Percentiles rank a stretch among this genome's conserved stretches.
These are phyloP conservation scores for Populus nigra DNA, from an alignment of 345 rosid species.

Conservation along the genomic window DNA sequence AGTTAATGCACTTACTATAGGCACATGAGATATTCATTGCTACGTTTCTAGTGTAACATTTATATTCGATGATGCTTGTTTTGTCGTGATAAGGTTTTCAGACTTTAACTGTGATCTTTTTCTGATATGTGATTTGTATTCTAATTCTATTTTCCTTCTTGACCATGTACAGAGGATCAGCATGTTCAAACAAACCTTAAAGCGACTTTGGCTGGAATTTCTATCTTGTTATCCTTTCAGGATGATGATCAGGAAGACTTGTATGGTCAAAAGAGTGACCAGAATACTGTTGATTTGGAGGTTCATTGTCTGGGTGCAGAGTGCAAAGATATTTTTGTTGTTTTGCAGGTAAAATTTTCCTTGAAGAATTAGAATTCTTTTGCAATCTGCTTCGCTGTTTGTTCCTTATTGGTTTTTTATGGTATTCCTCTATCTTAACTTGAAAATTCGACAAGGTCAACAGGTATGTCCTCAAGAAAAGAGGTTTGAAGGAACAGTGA, in stretches of 20 bases:
- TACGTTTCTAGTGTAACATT: no score
- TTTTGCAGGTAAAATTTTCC: slow-evolving; percentile 64
- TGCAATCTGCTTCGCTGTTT: no score
- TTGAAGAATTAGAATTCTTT: slow-evolving; percentile 2
- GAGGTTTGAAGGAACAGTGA: slow-evolving; percentile 66
- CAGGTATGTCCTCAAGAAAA: slow-evolving; percentile 75
- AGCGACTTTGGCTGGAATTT: slow-evolving; percentile 63
- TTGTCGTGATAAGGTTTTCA: no score
- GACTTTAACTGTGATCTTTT: no score
- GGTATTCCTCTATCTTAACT: slow-evolving; percentile 33
- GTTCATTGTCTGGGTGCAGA: slow-evolving; percentile 66
- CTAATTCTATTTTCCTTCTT: neutral
- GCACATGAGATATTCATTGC: no score
- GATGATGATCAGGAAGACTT: slow-evolving; percentile 46
- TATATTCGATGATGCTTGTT: neutral
- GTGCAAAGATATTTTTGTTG: slow-evolving; percentile 53
- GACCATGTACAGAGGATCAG: slow-evolving; percentile 61
- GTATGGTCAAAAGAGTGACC: slow-evolving; percentile 26
- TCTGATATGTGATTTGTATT: neutral
- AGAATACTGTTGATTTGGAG: slow-evolving; percentile 27
- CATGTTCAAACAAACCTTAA: slow-evolving; percentile 70
- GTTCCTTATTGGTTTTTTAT: slow-evolving; percentile 10
- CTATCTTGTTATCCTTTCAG: slow-evolving; percentile 57
- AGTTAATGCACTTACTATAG: no score
- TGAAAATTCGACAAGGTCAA: slow-evolving; percentile 38